Evolutionary conservation across 495 filamentous ascomycete species (phyloP), one percentile per base, ranked within the genome.

Genomic region (Eremomyces bilateralis): DNA sequence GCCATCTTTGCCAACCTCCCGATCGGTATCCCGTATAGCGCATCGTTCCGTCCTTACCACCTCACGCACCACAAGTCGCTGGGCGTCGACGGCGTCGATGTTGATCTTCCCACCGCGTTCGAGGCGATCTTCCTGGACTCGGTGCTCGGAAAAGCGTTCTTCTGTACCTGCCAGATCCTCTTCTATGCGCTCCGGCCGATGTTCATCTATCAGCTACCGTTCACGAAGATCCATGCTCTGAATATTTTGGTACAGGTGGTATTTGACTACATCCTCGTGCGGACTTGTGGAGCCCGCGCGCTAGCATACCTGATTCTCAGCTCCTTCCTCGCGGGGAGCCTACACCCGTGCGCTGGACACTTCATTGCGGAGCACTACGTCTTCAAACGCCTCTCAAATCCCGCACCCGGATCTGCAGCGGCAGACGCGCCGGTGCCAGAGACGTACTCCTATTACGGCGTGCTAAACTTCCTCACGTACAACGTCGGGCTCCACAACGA

Each of bases 281-380:
- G 59, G 22, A 51, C 57, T 38, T 59, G 59, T 41, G 67, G 69
- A 33, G 48, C 59, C 31, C 65, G 71, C 36, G 56, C 65, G 4
- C 43, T 97, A 35, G 60, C 65, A 35, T 99, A 99, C 59, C 54
- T 95, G 25, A 56, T 95, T 4, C 53, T 80, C 29, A 82, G 72
- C 41, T 83, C 76, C 33, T 99, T 99, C 67, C 65, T 95, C 0
- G 90, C 90, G 1, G 90, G 90, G 20, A 79, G 71, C 16, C 64
- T 99, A 29, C 90, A 99, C 55, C 90, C 90, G 4, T 85, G 82
- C 34, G 90, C 90, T 0, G 90, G 80, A 11, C 90, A 99, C 56
- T 99, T 99, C 63, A 95, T 97, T 55, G 83, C 88, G 38, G 90
- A 99, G 57, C 90, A 99, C 65, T 99, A 99, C 63, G 81, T 99